Base-by-base conservation (phyloP, 2,329 filamentous ascomycete genomes). In the Lecanicillium sp. region DNA sequence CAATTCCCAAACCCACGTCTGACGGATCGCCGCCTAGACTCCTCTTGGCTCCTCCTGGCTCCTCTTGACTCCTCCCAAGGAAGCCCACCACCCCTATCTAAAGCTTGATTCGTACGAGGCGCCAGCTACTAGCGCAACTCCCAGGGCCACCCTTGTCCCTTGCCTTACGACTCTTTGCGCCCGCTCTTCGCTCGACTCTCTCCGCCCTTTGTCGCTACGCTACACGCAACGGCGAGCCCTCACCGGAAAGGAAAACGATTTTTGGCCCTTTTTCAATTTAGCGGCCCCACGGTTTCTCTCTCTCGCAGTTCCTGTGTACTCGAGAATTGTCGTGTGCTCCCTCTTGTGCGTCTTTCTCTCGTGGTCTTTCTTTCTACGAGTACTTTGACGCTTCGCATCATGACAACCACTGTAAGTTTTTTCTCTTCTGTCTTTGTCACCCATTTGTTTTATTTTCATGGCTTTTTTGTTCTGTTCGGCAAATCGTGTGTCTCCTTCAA, bases 401-500 rank as follows among this genome's bases (percentile, higher is more conserved):
- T 66, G 59, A 53, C 60, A 22, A 60, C 55, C 44, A 42, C 57
- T 40, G 64, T 68, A 46, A 61, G 62, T 37, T 31, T 41, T 27
- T 38, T 44, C 20, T 40, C 29, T 27, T 31, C 28, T 40, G 27
- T 35, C 30, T 36, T 15, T 10, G 9, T n/a, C n/a, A 18, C 8
- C 13, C 15, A 9, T 4, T 10, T 12, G 15, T 17, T 7, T 25
- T 36, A 37, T 37, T 30, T 42, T 36, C 6, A 25, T 43, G 37
- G 52, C 48, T 51, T 52, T 44, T 36, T 43, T 42, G 20, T 8
- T 20, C 18, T 9, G 5, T 10, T 18, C 10, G 6, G 4, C 13
- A 13, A 4, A 6, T 25, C 22, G n/a, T 13, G 22, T n/a, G 11
- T 36, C 27, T 29, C 34, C 9, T 22, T 18, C 17, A 29, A 13